A percentile compares a stretch with the other conserved stretches of the same genome.
Evolutionary conservation across 2,329 filamentous ascomycete species (phyloP).

Genomic region (Verticillium klebahnii): DNA sequence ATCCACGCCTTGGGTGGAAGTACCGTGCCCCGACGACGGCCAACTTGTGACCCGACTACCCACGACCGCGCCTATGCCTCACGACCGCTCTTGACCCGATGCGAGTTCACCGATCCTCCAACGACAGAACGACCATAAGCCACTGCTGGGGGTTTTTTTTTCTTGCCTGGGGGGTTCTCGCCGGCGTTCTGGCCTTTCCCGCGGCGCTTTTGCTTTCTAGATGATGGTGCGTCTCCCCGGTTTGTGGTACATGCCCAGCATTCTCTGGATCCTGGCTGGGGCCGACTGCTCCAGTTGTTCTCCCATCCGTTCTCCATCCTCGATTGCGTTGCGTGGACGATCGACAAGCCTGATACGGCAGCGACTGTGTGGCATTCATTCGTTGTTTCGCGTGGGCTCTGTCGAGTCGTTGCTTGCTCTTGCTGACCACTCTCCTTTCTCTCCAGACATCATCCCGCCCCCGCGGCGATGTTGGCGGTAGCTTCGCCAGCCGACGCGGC

Average conservation of each 20-base stretch:
- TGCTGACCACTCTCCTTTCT: conserved; percentile 15
- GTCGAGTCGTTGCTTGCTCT: conserved; percentile 5
- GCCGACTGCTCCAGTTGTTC: neutral
- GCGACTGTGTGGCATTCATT: conserved; percentile 8
- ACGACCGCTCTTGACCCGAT: conserved; percentile 6
- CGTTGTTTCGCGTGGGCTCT: conserved; percentile 8
- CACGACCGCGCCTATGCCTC: conserved; percentile 10
- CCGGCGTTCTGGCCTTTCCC: conserved; percentile 28
- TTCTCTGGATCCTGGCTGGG: neutral
- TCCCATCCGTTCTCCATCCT: conserved; percentile 1
- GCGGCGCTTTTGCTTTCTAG: conserved; percentile 25
- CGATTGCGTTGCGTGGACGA: neutral
- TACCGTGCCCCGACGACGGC: neutral
- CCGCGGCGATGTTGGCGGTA: conserved; percentile 50
- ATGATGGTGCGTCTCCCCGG: conserved; percentile 43
- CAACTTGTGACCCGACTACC: neutral
- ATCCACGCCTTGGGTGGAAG: neutral
- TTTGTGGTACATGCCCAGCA: neutral
- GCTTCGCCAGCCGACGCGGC: conserved; percentile 54
- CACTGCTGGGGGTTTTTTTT: conserved; percentile 1
- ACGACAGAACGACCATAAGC: conserved; percentile 5
- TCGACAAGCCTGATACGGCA: conserved; percentile 4
- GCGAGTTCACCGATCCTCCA: conserved; percentile 8
- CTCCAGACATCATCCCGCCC: conserved; percentile 53
- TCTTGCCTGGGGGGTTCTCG: conserved; percentile 16